Evolutionary conservation across 805 yeast species (phyloP), one percentile per base, ranked within the genome.

Genomic region (Lachancea fermentati): DNA sequence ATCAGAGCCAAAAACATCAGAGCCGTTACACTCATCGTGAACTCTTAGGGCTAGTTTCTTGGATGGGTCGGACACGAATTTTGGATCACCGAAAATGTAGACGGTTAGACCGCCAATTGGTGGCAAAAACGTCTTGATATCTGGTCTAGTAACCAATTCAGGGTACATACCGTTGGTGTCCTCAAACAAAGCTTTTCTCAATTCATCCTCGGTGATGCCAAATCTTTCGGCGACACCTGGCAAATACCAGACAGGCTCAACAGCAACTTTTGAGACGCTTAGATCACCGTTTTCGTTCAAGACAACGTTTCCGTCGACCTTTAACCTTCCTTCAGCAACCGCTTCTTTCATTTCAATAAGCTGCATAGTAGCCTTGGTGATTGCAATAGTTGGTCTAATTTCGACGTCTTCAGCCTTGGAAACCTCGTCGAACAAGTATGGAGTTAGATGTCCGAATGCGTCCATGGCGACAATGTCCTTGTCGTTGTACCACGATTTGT

Each of bases 111-210:
- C 85, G 32, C 85, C 85, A 55, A 79, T 79, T 37, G 85, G 85
- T 33, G 85, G 85, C 46, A 79, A 61, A 50, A 78, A 79, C 13
- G 75, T 75, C 54, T 79, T 78, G 47, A 79, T 71, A 55, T 79
- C 85, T 5, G 81, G 81, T 57, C 85, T 73, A 5, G 85, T 79
- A 39, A 79, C 67, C 48, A 79, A 66, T 59, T 79, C 85, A 12
- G 85, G 84, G 55, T 78, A 79, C 73, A 79, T 77, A 30, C 85
- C 84, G 51, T 80, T 81, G 36, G 85, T 79, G 54, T 79, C 84
- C 54, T 79, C 79, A 54, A 79, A 79, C 46, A 79, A 63, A 3
- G 81, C 76, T 36, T 76, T 70, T 55, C 85, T 71, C 35, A 79
- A 66, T 36, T 75, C 75, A 13, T 55, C 60, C 52, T 79, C 85